Evolutionary conservation across 176 grass and related monocot species (phyloP).

Genomic region (Oryza australiensis): DNA sequence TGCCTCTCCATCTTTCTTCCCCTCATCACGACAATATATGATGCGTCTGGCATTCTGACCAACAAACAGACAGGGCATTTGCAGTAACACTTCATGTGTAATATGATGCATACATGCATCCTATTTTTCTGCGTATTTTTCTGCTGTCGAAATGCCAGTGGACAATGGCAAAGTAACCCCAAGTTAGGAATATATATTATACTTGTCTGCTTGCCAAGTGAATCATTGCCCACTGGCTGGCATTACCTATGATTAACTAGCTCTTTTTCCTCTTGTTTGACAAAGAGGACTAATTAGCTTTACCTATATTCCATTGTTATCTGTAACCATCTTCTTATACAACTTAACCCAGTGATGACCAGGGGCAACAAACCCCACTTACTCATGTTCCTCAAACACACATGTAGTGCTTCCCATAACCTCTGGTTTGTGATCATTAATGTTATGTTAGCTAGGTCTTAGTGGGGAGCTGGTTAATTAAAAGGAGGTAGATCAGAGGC

Average conservation of each 20-base stretch:
- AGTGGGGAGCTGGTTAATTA: conserved; percentile 16
- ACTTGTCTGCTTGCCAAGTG: neutral
- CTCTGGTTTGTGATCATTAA: conserved; percentile 6
- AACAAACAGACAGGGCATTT: neutral
- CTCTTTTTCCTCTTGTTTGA: neutral
- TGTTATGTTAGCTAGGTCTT: neutral
- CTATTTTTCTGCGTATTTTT: neutral
- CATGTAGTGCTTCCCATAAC: neutral
- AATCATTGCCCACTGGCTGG: neutral
- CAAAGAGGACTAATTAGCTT: neutral
- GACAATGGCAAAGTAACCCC: neutral
- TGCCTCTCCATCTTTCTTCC: neutral
- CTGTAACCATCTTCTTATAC: neutral
- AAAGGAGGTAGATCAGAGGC: neutral
- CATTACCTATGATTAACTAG: neutral
- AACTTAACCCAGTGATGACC: neutral
- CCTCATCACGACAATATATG: neutral
- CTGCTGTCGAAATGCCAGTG: conserved; percentile 24
- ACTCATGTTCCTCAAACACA: conserved; percentile 25
- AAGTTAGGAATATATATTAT: neutral
- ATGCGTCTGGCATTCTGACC: neutral
- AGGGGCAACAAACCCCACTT: conserved; percentile 21
- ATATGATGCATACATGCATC: neutral
- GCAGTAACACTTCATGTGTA: neutral
- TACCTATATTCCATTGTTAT: neutral